phyloP scores from a whole-genome alignment of 306 rosid genomes.

The Cicer yamashitae region DNA sequence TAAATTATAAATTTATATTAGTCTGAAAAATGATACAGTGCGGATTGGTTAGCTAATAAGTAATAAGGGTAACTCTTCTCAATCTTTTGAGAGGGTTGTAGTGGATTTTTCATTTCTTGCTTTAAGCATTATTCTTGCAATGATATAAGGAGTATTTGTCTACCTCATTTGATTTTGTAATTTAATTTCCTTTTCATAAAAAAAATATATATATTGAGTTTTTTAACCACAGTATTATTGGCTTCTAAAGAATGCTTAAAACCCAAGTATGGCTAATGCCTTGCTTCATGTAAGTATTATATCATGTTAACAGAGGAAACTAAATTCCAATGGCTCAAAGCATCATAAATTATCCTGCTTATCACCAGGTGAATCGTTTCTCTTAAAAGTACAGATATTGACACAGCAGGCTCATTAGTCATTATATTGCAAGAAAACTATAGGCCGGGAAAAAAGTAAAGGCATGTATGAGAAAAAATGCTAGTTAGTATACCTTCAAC shows the following conservation, averaged over 20 bases:
- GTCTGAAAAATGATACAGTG: neutral
- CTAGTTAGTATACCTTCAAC: constrained; percentile 67
- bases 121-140: too few relatives aligned
- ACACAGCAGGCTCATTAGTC: neutral
- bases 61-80: too few relatives aligned
- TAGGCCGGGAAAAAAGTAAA: neutral
- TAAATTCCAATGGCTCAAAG: neutral
- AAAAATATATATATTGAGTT: neutral
- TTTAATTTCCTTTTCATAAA: too few relatives aligned
- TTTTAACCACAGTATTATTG: constrained; percentile 10
- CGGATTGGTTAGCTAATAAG: too few relatives aligned
- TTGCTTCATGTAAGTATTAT: constrained; percentile 4
- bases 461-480: neutral
- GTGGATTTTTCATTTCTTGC: too few relatives aligned
- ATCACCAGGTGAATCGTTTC: constrained; percentile 13
- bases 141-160: too few relatives aligned
- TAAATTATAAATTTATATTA: neutral
- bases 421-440: constrained; percentile 4
- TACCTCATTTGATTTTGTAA: too few relatives aligned
- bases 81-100: too few relatives aligned
- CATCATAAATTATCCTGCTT: constrained; percentile 1
- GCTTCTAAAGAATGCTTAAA: constrained; percentile 20
- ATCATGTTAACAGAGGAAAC: constrained; percentile 1
- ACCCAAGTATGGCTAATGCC: neutral
- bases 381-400: neutral